Percentiles rank a stretch among this genome's conserved stretches.
Conservation (phyloP, 2,329 filamentous ascomycete species). For the Sporothrix variecibatus region DNA sequence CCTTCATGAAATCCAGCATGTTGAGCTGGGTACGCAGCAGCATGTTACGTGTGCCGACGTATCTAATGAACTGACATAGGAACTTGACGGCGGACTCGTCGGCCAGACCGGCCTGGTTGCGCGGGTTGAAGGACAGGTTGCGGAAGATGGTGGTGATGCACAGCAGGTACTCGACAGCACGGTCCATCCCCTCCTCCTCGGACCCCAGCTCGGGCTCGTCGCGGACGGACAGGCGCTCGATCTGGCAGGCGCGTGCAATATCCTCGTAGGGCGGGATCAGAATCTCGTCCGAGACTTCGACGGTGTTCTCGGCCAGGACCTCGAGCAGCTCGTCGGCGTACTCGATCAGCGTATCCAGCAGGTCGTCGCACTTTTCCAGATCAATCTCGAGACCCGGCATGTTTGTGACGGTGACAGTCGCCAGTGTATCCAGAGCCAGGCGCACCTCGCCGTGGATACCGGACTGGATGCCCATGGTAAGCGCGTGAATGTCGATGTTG, state of each 20-base stretch:
- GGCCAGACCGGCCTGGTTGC: conserved; percentile 73
- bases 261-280: conserved; percentile 86
- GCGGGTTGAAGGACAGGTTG: conserved; percentile 82
- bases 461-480: conserved; percentile 86
- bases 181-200: conserved; percentile 76
- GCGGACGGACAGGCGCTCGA: conserved; percentile 71
- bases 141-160: conserved; percentile 90
- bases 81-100: conserved; percentile 80
- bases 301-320: conserved; percentile 77
- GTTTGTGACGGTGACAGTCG: conserved; percentile 64
- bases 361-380: conserved; percentile 77
- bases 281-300: conserved; percentile 84
- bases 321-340: conserved; percentile 90
- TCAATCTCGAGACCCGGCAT: conserved; percentile 65
- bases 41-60: conserved; percentile 86
- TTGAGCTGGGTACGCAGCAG: conserved; percentile 80
- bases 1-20: conserved; percentile 96
- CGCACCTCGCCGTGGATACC: conserved; percentile 90
- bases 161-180: conserved; percentile 81
- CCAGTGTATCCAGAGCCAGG: conserved; percentile 81
- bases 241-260: conserved; percentile 73
- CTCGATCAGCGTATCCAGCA: conserved; percentile 85
- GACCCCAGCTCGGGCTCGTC: conserved; percentile 75
- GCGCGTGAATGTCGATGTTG: conserved; percentile 83
- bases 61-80: conserved; percentile 78